phyloP scores from a whole-genome alignment of 352 stramenopile genomes.

The Pythium periplocum region DNA sequence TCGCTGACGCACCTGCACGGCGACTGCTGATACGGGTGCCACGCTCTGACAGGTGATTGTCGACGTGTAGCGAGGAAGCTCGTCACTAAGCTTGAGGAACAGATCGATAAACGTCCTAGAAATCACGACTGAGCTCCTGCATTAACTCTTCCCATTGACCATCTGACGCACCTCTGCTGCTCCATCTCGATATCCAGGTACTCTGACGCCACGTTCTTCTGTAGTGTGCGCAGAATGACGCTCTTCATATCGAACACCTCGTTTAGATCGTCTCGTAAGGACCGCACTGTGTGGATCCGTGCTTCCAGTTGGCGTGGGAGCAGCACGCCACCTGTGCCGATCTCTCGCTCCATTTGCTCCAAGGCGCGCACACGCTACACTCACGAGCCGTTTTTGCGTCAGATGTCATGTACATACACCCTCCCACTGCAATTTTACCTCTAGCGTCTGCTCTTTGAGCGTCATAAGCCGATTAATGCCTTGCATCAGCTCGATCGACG shows the following conservation, averaged over 20 bases:
- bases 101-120: slow-evolving; percentile 38
- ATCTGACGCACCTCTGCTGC: slow-evolving; percentile 25
- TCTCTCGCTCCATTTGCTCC: slow-evolving; percentile 26
- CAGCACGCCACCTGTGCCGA: slow-evolving; percentile 18
- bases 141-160: background rate
- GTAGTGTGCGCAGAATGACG: slow-evolving; percentile 32
- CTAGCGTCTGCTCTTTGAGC: slow-evolving; percentile 18
- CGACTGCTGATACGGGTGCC: background rate
- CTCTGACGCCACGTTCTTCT: slow-evolving; percentile 24
- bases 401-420: background rate
- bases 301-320: slow-evolving; percentile 25
- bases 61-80: slow-evolving; percentile 25
- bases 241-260: slow-evolving; percentile 30
- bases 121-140: background rate
- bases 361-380: slow-evolving; percentile 29
- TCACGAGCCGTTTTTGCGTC: too few species aligned
- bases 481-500: slow-evolving; percentile 23
- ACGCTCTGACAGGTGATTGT: background rate
- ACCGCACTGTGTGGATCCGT: slow-evolving; percentile 12
- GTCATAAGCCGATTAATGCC: slow-evolving; percentile 15
- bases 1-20: slow-evolving; percentile 8
- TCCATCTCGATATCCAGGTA: slow-evolving; percentile 36
- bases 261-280: slow-evolving; percentile 23
- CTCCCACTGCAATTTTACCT: slow-evolving; percentile 9
- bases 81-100: slow-evolving; percentile 41